Evolutionary conservation across 202 grass and related monocot genomes (phyloP).

Genomic region (Brachypodium distachyon): DNA sequence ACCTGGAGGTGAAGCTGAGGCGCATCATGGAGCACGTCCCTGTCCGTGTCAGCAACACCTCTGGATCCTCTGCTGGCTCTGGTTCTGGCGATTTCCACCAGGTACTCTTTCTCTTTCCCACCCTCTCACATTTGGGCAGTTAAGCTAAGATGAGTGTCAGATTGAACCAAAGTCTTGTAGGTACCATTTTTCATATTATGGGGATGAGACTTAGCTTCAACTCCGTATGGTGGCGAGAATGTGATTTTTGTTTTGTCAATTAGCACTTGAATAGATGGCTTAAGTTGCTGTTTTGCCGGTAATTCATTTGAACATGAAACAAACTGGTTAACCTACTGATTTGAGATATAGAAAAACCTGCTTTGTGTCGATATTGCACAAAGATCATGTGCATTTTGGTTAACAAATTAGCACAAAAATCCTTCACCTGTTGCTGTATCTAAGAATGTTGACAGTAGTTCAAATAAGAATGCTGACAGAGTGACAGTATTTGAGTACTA

Average conservation of each 20-base stretch:
- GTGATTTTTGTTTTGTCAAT: not conserved
- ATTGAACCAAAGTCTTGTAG: not conserved
- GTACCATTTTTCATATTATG: not conserved
- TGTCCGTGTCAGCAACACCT: slow-evolving; percentile 80
- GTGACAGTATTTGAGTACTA: not conserved
- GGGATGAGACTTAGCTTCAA: not conserved
- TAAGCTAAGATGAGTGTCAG: not conserved
- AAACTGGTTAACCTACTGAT: not conserved
- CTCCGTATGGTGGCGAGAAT: not conserved
- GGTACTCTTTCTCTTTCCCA: slow-evolving; percentile 10
- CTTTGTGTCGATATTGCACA: not conserved
- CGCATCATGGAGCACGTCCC: slow-evolving; percentile 88
- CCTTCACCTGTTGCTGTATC: not conserved
- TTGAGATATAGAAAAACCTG: not conserved
- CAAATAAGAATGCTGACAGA: no score
- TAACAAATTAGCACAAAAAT: not conserved
- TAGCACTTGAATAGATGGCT: not conserved
- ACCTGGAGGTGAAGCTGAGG: slow-evolving; percentile 86
- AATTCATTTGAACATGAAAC: not conserved
- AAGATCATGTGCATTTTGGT: not conserved
- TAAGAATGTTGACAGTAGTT: not conserved
- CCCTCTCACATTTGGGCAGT: not conserved
- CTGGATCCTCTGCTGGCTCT: slow-evolving; percentile 80
- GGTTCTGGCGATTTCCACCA: slow-evolving; percentile 97
- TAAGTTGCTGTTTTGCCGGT: not conserved